Evolutionary conservation across 108 stramenopile genomes (phyloP).

Genomic region (Nannochloropsis salina): DNA sequence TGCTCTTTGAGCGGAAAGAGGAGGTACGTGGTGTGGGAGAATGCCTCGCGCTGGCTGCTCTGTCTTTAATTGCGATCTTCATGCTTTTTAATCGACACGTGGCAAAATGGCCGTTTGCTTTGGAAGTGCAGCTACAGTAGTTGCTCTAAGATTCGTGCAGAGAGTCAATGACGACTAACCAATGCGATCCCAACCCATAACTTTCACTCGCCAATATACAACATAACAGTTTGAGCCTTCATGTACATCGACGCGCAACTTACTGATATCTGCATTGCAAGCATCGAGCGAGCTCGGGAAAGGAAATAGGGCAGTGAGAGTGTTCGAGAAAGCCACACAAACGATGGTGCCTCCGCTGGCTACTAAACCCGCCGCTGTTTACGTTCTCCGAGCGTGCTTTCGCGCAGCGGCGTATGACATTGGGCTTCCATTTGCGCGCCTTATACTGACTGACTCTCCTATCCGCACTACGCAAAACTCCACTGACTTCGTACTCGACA

Average conservation of each 20-base stretch:
- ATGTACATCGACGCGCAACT: background rate
- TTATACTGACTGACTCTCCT: background rate
- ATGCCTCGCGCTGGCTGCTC: no score
- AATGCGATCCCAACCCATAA: no score
- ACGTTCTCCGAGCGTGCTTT: background rate
- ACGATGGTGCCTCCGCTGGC: background rate
- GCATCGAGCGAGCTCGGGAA: background rate
- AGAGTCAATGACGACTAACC: no score
- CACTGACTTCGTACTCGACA: background rate
- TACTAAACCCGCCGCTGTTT: background rate
- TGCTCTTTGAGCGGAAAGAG: background rate
- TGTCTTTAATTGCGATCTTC: no score
- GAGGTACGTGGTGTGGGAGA: background rate
- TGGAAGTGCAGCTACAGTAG: no score
- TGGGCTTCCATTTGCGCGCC: constrained; percentile 2
- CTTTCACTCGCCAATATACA: no score
- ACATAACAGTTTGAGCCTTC: background rate
- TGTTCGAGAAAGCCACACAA: background rate
- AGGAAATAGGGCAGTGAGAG: background rate
- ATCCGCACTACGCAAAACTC: background rate
- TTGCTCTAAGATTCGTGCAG: no score
- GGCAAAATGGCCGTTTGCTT: no score
- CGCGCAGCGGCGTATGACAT: background rate
- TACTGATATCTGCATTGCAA: background rate
- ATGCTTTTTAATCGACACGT: no score